Percentiles rank a stretch among this genome's conserved stretches.
These are phyloP conservation scores for Solanum hybrid DNA, from an alignment of 305 asterid species.

Conservation along the genomic window DNA sequence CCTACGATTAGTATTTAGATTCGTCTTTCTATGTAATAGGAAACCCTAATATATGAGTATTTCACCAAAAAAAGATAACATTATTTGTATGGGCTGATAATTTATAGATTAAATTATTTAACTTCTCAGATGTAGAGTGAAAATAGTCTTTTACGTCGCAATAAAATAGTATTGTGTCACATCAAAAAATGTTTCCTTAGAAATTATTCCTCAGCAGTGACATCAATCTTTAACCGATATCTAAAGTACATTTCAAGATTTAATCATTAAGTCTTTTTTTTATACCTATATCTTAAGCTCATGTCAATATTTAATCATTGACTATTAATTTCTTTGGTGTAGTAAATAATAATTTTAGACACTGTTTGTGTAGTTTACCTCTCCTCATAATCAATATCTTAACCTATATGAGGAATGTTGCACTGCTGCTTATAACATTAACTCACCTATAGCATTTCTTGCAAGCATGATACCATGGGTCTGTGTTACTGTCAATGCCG, in stretches of 20 bases:
- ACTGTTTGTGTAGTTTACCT: neutral
- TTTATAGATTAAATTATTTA: neutral
- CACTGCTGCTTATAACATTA: neutral
- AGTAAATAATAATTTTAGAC: neutral
- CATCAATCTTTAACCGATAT: neutral
- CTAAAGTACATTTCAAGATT: neutral
- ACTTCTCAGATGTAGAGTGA: neutral
- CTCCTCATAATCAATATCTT: neutral
- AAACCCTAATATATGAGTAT: neutral
- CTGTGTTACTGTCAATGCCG: no score
- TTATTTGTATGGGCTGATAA: neutral
- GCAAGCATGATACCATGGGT: neutral
- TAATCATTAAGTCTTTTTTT: neutral
- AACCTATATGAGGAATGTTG: neutral
- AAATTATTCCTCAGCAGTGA: neutral
- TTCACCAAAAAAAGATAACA: neutral
- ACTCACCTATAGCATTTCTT: neutral
- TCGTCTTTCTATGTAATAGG: neutral
- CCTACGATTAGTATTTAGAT: no score
- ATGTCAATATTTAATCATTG: neutral
- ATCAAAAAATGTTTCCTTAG: neutral
- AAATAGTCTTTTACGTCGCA: neutral
- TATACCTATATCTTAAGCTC: no score
- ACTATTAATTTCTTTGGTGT: neutral
- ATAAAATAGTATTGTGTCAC: neutral